Conservation (phyloP, 75 land plant genomes). For the Ceratopteris richardii region DNA sequence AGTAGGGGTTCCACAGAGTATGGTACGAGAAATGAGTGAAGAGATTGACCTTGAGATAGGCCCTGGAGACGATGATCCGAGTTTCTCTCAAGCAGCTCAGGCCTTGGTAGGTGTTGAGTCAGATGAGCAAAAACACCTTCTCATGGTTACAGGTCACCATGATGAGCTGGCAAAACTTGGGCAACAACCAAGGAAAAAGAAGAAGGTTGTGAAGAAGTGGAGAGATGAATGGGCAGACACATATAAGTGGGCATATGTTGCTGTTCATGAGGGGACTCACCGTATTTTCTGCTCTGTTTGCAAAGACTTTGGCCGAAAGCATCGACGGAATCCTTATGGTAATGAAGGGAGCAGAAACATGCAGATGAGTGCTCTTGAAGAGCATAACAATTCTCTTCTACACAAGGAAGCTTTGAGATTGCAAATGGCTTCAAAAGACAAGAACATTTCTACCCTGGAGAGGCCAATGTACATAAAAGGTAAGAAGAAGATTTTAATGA, state of each 20-base stretch:
- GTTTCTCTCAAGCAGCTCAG: slow-evolving; percentile 43
- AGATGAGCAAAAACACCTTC: slow-evolving; percentile 50
- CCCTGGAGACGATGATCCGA: slow-evolving; percentile 75
- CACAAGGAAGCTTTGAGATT: slow-evolving; percentile 96
- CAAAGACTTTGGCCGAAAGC: slow-evolving; percentile 94
- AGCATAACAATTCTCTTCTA: slow-evolving; percentile 93
- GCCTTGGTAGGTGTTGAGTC: slow-evolving; percentile 27
- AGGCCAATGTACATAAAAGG: slow-evolving; percentile 95
- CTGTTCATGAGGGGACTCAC: slow-evolving; percentile 71
- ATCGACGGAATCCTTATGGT: slow-evolving; percentile 95
- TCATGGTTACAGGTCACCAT: slow-evolving; percentile 36
- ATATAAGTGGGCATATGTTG: slow-evolving; percentile 99
- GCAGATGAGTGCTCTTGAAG: slow-evolving; percentile 99
- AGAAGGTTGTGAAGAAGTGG: slow-evolving; percentile 96
- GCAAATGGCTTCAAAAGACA: slow-evolving; percentile 90
- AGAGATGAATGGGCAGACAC: slow-evolving; percentile 99
- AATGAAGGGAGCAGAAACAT: slow-evolving; percentile 99
- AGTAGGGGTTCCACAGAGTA: slow-evolving; percentile 17
- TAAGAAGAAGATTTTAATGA: slow-evolving; percentile 17
- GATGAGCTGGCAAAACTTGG: slow-evolving; percentile 42
- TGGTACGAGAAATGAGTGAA: slow-evolving; percentile 67
- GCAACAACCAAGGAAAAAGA: slow-evolving; percentile 67
- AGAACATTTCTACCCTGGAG: slow-evolving; percentile 46
- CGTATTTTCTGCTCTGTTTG: slow-evolving; percentile 95
- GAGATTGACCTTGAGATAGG: slow-evolving; percentile 96